Percentiles rank a stretch among this genome's conserved stretches.
Conservation (phyloP, 495 filamentous ascomycete genomes). For the Xylaria palmicola region DNA sequence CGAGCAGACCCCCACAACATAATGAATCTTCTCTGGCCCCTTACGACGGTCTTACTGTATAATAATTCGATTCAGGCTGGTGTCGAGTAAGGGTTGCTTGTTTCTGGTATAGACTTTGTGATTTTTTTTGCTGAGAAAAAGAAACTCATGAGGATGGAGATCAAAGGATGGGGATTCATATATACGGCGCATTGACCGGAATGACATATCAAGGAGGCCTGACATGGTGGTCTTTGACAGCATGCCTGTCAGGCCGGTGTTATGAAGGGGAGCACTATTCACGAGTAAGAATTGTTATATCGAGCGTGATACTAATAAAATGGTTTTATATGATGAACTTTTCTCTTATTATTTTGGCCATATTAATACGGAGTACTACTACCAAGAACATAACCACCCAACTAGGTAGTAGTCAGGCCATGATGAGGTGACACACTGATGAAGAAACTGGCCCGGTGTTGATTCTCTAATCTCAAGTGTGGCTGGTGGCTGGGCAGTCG, state of each 20-base stretch:
- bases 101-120: constrained; percentile 37
- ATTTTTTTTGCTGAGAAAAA: constrained; percentile 10
- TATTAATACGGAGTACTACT: too few species aligned
- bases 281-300: constrained; percentile 14
- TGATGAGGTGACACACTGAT: too few species aligned
- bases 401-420: too few species aligned
- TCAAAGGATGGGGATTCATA: constrained; percentile 31
- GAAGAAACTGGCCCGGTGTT: too few species aligned
- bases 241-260: constrained; percentile 5
- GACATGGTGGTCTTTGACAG: not conserved
- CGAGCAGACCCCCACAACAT: not conserved
- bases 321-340: not conserved
- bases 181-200: constrained; percentile 22
- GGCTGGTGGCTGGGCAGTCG: too few species aligned
- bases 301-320: constrained; percentile 6
- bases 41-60: constrained; percentile 23
- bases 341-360: too few species aligned
- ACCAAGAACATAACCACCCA: too few species aligned
- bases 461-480: too few species aligned
- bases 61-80: constrained; percentile 25
- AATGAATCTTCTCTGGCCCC: not conserved
- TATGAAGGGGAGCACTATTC: constrained; percentile 4
- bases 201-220: constrained; percentile 14
- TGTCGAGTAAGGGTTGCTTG: constrained; percentile 13
- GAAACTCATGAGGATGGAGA: constrained; percentile 30